These are phyloP conservation scores for Elsinoe australis DNA, from an alignment of 2,329 filamentous ascomycete species.

Conservation along the genomic window DNA sequence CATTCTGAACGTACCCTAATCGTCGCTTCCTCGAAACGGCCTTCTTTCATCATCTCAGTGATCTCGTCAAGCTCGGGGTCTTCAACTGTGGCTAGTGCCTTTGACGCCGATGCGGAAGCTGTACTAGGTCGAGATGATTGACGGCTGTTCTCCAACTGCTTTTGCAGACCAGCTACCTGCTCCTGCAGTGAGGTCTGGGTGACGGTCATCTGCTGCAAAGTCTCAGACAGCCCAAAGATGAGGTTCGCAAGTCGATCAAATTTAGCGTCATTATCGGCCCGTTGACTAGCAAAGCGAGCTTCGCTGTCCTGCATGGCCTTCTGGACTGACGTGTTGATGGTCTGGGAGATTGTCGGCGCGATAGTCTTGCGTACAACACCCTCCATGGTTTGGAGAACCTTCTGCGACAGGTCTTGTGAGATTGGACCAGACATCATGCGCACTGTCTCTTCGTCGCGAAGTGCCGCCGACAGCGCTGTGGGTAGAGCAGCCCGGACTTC, in stretches of 20 bases:
- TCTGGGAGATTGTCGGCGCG: conserved; percentile 52
- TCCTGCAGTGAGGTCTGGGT: conserved; percentile 63
- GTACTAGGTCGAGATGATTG: conserved; percentile 17
- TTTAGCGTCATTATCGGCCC: conserved; percentile 52
- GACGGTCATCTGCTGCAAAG: conserved; percentile 60
- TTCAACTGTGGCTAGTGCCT: conserved; percentile 20
- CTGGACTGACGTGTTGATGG: conserved; percentile 9
- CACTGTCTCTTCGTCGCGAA: conserved; percentile 67
- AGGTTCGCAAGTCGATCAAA: conserved; percentile 64
- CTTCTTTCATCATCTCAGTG: conserved; percentile 53
- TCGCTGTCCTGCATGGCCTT: conserved; percentile 7
- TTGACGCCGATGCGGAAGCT: conserved; percentile 10
- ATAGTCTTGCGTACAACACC: conserved; percentile 41
- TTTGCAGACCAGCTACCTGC: conserved; percentile 38
- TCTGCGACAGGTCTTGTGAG: conserved; percentile 55
- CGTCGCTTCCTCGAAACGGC: conserved; percentile 42
- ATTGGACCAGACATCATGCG: conserved; percentile 67
- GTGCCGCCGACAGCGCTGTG: conserved; percentile 54
- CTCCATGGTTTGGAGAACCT: conserved; percentile 62
- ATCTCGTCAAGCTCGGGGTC: conserved; percentile 56
- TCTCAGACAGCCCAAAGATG: conserved; percentile 59
- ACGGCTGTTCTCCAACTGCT: conserved; percentile 35
- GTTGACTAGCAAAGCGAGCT: conserved; percentile 31
- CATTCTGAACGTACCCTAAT: conserved; percentile 31
- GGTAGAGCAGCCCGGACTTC: conserved; percentile 68